A percentile compares a stretch with the other conserved stretches of the same genome.
Evolutionary conservation across 2,329 filamentous ascomycete species (phyloP).

Genomic region (Plectosphaerella sp.): DNA sequence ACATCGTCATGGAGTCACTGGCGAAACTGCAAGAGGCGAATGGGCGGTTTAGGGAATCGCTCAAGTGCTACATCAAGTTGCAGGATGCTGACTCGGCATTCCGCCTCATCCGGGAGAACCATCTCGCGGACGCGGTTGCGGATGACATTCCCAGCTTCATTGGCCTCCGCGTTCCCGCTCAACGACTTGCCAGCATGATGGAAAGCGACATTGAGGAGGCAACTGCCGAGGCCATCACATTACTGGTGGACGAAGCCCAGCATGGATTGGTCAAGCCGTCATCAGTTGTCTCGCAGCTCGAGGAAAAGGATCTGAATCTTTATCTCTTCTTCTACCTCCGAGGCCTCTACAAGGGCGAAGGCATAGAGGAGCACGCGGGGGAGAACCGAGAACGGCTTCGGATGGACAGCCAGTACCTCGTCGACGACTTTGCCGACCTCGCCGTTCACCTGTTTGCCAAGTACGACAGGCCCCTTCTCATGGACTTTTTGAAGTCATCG

Average conservation of each 20-base stretch:
- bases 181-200: slow-evolving; percentile 61
- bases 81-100: slow-evolving; percentile 91
- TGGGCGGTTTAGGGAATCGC: slow-evolving; percentile 75
- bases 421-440: slow-evolving; percentile 83
- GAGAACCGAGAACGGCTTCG: slow-evolving; percentile 53
- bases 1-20: slow-evolving; percentile 79
- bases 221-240: slow-evolving; percentile 75
- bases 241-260: slow-evolving; percentile 87
- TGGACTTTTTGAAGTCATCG: slow-evolving; percentile 81
- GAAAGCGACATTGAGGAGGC: slow-evolving; percentile 70
- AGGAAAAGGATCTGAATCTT: slow-evolving; percentile 59
- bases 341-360: slow-evolving; percentile 76
- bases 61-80: slow-evolving; percentile 83
- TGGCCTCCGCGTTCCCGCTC: slow-evolving; percentile 73
- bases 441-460: slow-evolving; percentile 82
- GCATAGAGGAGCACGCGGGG: slow-evolving; percentile 47
- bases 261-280: slow-evolving; percentile 78
- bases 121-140: slow-evolving; percentile 81
- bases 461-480: slow-evolving; percentile 74
- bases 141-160: slow-evolving; percentile 91
- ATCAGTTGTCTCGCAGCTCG: slow-evolving; percentile 74
- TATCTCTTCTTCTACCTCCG: slow-evolving; percentile 93
- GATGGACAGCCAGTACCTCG: slow-evolving; percentile 60
- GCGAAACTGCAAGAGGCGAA: slow-evolving; percentile 81
- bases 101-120: slow-evolving; percentile 77